Percentiles rank a stretch among this genome's conserved stretches.
Evolutionary conservation across 148 eudicot species (phyloP).

Genomic region (Rhododendron simsii): DNA sequence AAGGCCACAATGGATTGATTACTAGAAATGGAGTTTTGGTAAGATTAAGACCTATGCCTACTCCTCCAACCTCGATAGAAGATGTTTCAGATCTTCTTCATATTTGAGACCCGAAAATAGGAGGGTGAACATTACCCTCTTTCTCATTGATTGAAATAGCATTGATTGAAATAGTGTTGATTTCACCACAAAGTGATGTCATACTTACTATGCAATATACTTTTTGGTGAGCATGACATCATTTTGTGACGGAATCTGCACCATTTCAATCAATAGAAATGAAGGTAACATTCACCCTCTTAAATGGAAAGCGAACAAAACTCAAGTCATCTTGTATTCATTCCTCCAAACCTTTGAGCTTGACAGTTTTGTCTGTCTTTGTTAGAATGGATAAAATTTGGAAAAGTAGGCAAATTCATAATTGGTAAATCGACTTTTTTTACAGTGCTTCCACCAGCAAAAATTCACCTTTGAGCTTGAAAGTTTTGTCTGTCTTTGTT

Average conservation of each 20-base stretch:
- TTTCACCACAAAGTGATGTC: too few species aligned
- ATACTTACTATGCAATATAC: too few species aligned
- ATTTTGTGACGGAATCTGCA: too few species aligned
- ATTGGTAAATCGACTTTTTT: not conserved
- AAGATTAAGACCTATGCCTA: not conserved
- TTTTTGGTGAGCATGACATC: too few species aligned
- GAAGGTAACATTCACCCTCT: too few species aligned
- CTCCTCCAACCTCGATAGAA: not conserved
- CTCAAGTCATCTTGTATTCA: too few species aligned
- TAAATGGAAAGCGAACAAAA: too few species aligned
- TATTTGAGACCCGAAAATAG: not conserved
- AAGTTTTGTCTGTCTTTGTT: not conserved
- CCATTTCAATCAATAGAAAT: too few species aligned
- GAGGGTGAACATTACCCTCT: too few species aligned
- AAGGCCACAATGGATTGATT: not conserved
- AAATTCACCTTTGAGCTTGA: not conserved
- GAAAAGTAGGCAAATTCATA: not conserved
- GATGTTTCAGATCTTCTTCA: not conserved
- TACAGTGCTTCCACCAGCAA: not conserved
- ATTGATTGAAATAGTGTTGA: too few species aligned
- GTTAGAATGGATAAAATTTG: not conserved
- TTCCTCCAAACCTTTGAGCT: not conserved
- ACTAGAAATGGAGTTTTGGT: not conserved
- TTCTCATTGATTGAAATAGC: too few species aligned
- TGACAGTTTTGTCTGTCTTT: not conserved